Base-by-base conservation (phyloP, 495 filamentous ascomycete species). In the Talaromyces ruber region DNA sequence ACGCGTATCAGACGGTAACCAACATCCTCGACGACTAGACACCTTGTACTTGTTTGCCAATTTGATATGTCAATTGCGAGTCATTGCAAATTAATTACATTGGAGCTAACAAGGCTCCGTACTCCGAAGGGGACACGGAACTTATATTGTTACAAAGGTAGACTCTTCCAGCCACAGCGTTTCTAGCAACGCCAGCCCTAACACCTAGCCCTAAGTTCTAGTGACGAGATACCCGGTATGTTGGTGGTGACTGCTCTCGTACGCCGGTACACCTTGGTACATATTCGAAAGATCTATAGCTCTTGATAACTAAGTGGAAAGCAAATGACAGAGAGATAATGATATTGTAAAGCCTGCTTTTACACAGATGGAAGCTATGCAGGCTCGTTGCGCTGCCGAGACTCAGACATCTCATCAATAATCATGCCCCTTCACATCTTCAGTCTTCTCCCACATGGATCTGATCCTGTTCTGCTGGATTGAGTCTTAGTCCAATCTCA, bases 401-500 rank as follows among this genome's bases (percentile, higher is more conserved):
- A 39, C 14, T 16, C 34, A 37, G 14, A 47, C 24, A 54, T 8
- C 4, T 47, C 43, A 47, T 21, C 0, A 21, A 21, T 47, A 21
- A 47, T 57, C n/a, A 57, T 57, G 0, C 18, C 28, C n/a, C 16
- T 7, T 25, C n/a, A 2, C 52, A n/a, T 55, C 52, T 45, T 80
- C 79, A 11, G n/a, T 80, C 77, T 9, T 76, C 69, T 12, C 77
- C 73, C 51, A 82, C 71, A 4, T 72, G 75, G 43, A 88, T 80
- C 25, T 84, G 76, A 64, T 91, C 88, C 60, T 81, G 76, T 53
- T 77, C 71, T 22, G 83, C 82, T 62, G 87, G 84, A 67, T 95
- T 84, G 59, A 97, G 62, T 60, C 89, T 76, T 64, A 92, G 84
- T 11, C 93, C 93, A 14, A 97, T 72, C n/a, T 83, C 82, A 25